A percentile compares a stretch with the other conserved stretches of the same genome.
Evolutionary conservation across 2,329 filamentous ascomycete species (phyloP).

Genomic region (Penicillium decumbens): DNA sequence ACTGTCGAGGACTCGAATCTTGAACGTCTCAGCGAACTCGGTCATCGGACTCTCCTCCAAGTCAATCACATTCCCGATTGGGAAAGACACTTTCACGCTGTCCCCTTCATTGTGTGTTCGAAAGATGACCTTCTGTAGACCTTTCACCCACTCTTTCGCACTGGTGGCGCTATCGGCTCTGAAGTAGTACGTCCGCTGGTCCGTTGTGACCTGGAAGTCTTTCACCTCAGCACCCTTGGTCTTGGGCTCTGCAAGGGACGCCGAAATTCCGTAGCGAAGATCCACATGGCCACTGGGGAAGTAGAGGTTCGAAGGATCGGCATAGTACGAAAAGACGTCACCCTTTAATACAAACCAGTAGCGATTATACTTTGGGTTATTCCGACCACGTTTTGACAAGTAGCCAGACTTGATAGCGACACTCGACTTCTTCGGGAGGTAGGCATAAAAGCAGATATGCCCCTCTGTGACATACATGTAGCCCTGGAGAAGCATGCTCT

Average conservation of each 20-base stretch:
- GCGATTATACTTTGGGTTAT: slow-evolving; percentile 79
- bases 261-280: slow-evolving; percentile 83
- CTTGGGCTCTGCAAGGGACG: slow-evolving; percentile 65
- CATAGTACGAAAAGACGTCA: slow-evolving; percentile 86
- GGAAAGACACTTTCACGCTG: slow-evolving; percentile 91
- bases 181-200: slow-evolving; percentile 80
- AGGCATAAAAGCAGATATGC: slow-evolving; percentile 96
- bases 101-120: slow-evolving; percentile 93
- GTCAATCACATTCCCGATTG: slow-evolving; percentile 83
- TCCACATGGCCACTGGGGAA: slow-evolving; percentile 91
- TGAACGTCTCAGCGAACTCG: slow-evolving; percentile 83
- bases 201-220: slow-evolving; percentile 75
- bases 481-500: slow-evolving; percentile 86
- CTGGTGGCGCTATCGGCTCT: slow-evolving; percentile 80
- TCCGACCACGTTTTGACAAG: slow-evolving; percentile 79
- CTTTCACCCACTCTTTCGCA: slow-evolving; percentile 95
- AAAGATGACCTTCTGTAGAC: slow-evolving; percentile 90
- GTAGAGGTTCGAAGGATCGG: slow-evolving; percentile 77
- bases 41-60: slow-evolving; percentile 88
- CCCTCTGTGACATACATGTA: slow-evolving; percentile 92
- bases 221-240: slow-evolving; percentile 66
- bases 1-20: slow-evolving; percentile 86
- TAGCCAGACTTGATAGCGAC: slow-evolving; percentile 80
- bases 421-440: slow-evolving; percentile 85
- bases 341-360: slow-evolving; percentile 94